Evolutionary conservation across 2,329 filamentous ascomycete genomes (phyloP), one percentile per base, ranked within the genome.

Genomic region (Akanthomyces lecanii): DNA sequence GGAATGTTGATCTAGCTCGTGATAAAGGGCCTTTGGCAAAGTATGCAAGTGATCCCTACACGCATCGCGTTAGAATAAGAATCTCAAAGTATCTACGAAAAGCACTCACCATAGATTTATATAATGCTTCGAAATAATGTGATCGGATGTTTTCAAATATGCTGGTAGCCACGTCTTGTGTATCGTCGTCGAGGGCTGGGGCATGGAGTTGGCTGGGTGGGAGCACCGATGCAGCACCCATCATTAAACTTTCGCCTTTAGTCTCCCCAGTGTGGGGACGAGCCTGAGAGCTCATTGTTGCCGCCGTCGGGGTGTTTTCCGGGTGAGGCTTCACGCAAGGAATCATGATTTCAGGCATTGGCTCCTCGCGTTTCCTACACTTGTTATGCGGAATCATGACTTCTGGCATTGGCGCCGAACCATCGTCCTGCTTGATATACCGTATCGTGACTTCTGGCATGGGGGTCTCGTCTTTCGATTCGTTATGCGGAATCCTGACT

Each of bases 1-100:
- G 85, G 66, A 91, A 91, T 16, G 87, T 84, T 53, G 88, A 89
- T 64, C 90, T 84, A 52, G 89, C 88, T 68, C 90, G 83, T 51
- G 90, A 91, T 23, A 95, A 77, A 1, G 91, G 89, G 0, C 90
- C 91, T 77, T 95, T 95, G 23, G 88, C 88, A 74, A 94, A 93
- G 74, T 93, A 95, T 63, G 90, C 90, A 63, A 94, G 77, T 4
- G 90, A 91, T 40, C 89, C 90, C 82, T 90, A 50, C 11, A 38
- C 12, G 10, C 3, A 54, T 67, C 38, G 23, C 16, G 18, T 56
- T 62, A 56, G 33, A 21, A 25, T 72, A 21, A 70, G 67, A 33
- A 38, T 23, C 21, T 18, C 63, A 76, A 76, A 70, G 28, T 71
- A 70, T 3, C 66, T 18, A 73, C 64, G 6, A 65, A n/a, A 55